Conservation (phyloP, 2,329 filamentous ascomycete species). For the Ceratocystis huliohia region DNA sequence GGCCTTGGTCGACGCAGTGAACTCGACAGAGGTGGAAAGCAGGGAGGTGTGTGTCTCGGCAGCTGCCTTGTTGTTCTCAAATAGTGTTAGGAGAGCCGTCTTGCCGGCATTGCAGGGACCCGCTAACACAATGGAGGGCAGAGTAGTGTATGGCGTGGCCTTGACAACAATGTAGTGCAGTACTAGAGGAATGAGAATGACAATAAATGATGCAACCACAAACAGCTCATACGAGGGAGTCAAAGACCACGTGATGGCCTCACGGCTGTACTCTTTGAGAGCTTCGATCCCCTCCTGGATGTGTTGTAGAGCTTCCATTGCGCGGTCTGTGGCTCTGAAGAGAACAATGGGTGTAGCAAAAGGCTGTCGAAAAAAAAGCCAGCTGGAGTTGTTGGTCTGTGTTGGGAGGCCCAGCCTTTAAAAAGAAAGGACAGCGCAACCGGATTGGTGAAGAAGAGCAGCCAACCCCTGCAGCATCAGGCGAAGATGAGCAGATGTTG, state of each 20-base stretch:
- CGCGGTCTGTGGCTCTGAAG: not conserved
- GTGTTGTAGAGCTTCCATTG: conserved; percentile 19
- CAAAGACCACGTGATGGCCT: conserved; percentile 41
- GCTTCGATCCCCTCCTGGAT: conserved; percentile 20
- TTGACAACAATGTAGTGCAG: conserved; percentile 65
- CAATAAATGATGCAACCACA: conserved; percentile 54
- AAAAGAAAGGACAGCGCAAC: conserved; percentile 11
- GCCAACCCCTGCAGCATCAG: conserved; percentile 16
- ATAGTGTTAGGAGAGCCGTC: conserved; percentile 70
- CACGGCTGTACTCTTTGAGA: conserved; percentile 31
- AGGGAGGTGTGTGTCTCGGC: conserved; percentile 46
- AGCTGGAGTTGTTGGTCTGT: not conserved
- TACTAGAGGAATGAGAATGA: conserved; percentile 60
- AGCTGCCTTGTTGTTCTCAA: conserved; percentile 41
- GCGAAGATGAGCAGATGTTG: conserved; percentile 16
- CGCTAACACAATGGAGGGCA: conserved; percentile 66
- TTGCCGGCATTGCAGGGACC: conserved; percentile 79
- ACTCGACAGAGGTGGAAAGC: conserved; percentile 38
- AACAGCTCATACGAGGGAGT: conserved; percentile 51
- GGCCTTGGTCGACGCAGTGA: conserved; percentile 39
- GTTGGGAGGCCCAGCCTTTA: conserved; percentile 2
- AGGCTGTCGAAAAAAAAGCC: not conserved
- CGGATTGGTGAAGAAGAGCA: not conserved
- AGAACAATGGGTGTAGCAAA: not conserved
- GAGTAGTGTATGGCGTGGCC: conserved; percentile 49